Evolutionary conservation across 768 basidiomycete genomes (phyloP).

Genomic region (Hericium erinaceus): DNA sequence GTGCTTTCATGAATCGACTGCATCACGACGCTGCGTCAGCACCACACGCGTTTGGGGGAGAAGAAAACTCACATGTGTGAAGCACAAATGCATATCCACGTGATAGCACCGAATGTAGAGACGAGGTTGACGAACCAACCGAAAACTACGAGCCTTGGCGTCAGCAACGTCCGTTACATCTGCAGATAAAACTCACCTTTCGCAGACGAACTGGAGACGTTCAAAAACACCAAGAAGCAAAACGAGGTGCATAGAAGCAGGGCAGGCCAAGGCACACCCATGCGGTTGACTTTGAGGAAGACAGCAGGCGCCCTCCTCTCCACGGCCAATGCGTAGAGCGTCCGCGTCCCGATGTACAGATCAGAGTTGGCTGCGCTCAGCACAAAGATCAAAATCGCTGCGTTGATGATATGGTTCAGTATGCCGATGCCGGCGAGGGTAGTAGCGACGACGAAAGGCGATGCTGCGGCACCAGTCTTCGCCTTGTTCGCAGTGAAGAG

Average conservation of each 20-base stretch:
- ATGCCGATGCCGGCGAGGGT: constrained; percentile 45
- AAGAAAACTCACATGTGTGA: constrained; percentile 44
- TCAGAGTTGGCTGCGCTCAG: constrained; percentile 55
- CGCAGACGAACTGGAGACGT: constrained; percentile 39
- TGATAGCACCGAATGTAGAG: constrained; percentile 32
- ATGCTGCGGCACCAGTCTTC: constrained; percentile 43
- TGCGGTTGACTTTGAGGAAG: constrained; percentile 26
- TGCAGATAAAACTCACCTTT: constrained; percentile 28
- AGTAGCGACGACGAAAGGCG: constrained; percentile 51
- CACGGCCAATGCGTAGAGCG: constrained; percentile 36
- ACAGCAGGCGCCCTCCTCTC: constrained; percentile 38
- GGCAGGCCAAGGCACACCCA: constrained; percentile 29
- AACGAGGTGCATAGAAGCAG: constrained; percentile 46
- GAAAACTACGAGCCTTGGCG: constrained; percentile 16
- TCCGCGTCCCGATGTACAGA: constrained; percentile 43
- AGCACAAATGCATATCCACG: constrained; percentile 39
- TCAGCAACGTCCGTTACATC: neutral
- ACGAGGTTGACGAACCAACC: constrained; percentile 33
- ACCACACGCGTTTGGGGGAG: neutral
- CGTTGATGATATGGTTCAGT: constrained; percentile 58
- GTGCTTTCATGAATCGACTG: constrained; percentile 41
- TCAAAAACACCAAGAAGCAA: constrained; percentile 50
- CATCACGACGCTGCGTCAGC: constrained; percentile 15
- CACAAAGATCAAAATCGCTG: constrained; percentile 54
- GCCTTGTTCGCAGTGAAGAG: constrained; percentile 32